A percentile compares a stretch with the other conserved stretches of the same genome.
These are phyloP conservation scores for Henningerozyma blattae DNA, from an alignment of 805 yeast genomes.

Conservation along the genomic window DNA sequence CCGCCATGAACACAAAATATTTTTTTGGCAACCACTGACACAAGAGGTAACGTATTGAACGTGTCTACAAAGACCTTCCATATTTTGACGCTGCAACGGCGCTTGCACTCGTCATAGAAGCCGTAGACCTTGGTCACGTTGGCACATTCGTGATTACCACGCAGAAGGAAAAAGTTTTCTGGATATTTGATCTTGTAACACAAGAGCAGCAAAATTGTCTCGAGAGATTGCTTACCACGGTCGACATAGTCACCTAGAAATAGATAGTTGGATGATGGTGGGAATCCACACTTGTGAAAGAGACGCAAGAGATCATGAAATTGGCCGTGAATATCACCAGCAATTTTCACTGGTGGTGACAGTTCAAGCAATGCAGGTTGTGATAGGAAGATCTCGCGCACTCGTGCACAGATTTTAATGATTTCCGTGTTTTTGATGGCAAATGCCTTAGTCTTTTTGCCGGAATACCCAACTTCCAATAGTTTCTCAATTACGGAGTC, in stretches of 20 bases:
- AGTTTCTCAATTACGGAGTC: slow-evolving; percentile 84
- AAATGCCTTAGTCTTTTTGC: slow-evolving; percentile 78
- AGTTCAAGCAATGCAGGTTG: slow-evolving; percentile 86
- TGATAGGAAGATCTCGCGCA: slow-evolving; percentile 76
- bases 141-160: slow-evolving; percentile 99
- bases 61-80: slow-evolving; percentile 93
- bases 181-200: slow-evolving; percentile 95
- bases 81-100: slow-evolving; percentile 79
- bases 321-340: slow-evolving; percentile 95
- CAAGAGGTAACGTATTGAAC: slow-evolving; percentile 86
- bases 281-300: slow-evolving; percentile 92
- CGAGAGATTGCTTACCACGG: slow-evolving; percentile 90
- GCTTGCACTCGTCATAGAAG: slow-evolving; percentile 92
- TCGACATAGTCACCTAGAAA: slow-evolving; percentile 96
- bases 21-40: slow-evolving; percentile 88
- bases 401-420: slow-evolving; percentile 70
- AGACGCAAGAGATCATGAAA: slow-evolving; percentile 80
- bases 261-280: slow-evolving; percentile 83
- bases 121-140: slow-evolving; percentile 94
- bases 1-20: slow-evolving; percentile 87
- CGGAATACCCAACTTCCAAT: slow-evolving; percentile 89
- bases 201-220: slow-evolving; percentile 72
- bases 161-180: slow-evolving; percentile 77
- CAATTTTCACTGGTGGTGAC: slow-evolving; percentile 67
- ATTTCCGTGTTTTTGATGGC: slow-evolving; percentile 83